Conservation (phyloP, 192 early-diverging fungal species). For the Rhizophlyctis rosea region DNA sequence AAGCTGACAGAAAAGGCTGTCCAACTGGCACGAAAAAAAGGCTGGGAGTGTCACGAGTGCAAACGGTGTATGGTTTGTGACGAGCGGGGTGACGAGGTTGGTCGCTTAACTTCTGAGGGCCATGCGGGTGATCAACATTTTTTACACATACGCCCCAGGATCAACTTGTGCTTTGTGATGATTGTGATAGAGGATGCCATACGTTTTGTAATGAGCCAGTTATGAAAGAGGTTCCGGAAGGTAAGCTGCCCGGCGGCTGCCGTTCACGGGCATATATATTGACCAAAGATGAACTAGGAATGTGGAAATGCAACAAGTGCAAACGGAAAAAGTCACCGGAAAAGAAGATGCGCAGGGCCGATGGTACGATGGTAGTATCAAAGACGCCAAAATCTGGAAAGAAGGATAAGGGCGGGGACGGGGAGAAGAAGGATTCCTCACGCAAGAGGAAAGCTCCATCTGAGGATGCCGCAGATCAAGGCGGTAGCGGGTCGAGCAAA, state of each 20-base stretch:
- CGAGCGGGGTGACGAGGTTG: constrained; percentile 3
- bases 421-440: background rate
- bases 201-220: constrained; percentile 45
- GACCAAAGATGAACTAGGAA: background rate
- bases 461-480: background rate
- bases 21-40: constrained; percentile 4
- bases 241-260: constrained; percentile 11
- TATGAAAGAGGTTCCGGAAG: constrained; percentile 40
- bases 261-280: background rate
- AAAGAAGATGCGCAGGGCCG: background rate
- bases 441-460: background rate
- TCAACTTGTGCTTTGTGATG: constrained; percentile 50
- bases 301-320: constrained; percentile 14
- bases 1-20: constrained; percentile 7
- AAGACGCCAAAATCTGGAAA: too few relatives aligned
- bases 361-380: too few relatives aligned
- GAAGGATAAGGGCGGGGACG: too few relatives aligned
- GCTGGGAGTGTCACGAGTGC: constrained; percentile 26
- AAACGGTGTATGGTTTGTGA: constrained; percentile 20
- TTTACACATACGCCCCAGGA: constrained; percentile 11
- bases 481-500: background rate
- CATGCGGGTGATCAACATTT: background rate
- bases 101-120: background rate
- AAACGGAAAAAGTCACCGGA: constrained; percentile 3
- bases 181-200: constrained; percentile 53